A percentile compares a stretch with the other conserved stretches of the same genome.
These are phyloP conservation scores for Mycena filopes DNA, from an alignment of 768 basidiomycete species.

Conservation along the genomic window DNA sequence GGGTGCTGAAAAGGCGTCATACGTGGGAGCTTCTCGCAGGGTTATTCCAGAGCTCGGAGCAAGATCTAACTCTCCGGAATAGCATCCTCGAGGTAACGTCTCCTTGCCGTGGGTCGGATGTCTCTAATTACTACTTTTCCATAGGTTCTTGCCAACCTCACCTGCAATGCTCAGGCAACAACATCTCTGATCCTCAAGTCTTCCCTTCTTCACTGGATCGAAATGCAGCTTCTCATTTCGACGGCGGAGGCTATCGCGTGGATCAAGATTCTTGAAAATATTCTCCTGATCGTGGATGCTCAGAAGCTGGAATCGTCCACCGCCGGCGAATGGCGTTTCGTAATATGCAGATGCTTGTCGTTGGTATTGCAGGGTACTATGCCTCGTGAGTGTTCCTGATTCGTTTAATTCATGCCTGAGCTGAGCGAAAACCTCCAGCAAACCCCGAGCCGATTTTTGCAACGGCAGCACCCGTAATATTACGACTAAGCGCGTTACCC, in stretches of 20 bases:
- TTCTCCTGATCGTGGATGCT: conserved; percentile 60
- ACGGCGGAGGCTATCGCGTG: conserved; percentile 65
- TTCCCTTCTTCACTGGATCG: conserved; percentile 83
- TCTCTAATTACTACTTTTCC: conserved; percentile 7
- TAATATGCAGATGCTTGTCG: conserved; percentile 62
- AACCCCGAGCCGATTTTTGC: conserved; percentile 30
- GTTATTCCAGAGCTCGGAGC: conserved; percentile 74
- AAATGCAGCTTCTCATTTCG: conserved; percentile 66
- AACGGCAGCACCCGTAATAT: conserved; percentile 42
- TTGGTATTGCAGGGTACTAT: conserved; percentile 47
- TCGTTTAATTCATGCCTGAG: conserved; percentile 3
- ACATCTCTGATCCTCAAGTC: conserved; percentile 78
- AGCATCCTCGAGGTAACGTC: conserved; percentile 74
- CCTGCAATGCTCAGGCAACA: conserved; percentile 74
- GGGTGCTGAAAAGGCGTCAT: conserved; percentile 79
- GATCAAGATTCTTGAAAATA: conserved; percentile 74
- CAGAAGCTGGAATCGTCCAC: conserved; percentile 65
- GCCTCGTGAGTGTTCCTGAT: conserved; percentile 38
- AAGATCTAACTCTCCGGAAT: conserved; percentile 62
- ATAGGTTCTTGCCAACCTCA: conserved; percentile 81
- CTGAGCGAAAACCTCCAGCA: neutral
- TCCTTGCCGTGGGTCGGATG: neutral
- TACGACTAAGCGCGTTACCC: conserved; percentile 50
- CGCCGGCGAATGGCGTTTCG: conserved; percentile 68
- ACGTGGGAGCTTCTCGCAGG: conserved; percentile 91